phyloP scores from a whole-genome alignment of 331 rosid genomes.

The Telfairia occidentalis region DNA sequence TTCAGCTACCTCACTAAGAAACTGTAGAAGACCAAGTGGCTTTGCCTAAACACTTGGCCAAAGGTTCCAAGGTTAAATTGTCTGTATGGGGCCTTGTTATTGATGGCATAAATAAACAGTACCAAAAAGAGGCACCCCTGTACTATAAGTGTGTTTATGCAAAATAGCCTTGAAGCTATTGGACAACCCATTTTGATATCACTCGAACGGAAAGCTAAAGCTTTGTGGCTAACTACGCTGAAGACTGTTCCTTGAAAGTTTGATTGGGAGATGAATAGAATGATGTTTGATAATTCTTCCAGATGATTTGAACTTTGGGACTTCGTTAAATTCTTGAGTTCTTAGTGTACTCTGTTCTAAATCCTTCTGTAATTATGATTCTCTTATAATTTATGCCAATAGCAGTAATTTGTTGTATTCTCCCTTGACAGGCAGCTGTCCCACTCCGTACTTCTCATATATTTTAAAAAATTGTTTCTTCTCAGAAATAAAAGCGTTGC shows the following conservation, averaged over 20 bases:
- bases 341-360: neutral
- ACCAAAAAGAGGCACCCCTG: neutral
- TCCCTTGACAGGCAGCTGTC: neutral
- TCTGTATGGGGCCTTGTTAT: neutral
- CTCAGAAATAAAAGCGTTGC: neutral
- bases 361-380: neutral
- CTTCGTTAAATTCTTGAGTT: neutral
- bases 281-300: neutral
- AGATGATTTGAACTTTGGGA: neutral
- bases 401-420: neutral
- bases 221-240: neutral
- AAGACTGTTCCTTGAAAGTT: neutral
- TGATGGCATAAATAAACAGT: neutral
- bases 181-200: neutral
- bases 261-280: neutral
- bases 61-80: neutral
- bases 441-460: neutral
- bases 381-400: neutral
- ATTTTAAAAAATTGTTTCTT: too few relatives aligned
- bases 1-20: neutral
- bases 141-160: neutral
- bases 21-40: neutral
- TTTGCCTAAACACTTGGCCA: neutral
- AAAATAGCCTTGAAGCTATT: neutral
- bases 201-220: neutral